A percentile compares a stretch with the other conserved stretches of the same genome.
Evolutionary conservation across 116 monocot species (phyloP).

Genomic region (Cymodocea nodosa): DNA sequence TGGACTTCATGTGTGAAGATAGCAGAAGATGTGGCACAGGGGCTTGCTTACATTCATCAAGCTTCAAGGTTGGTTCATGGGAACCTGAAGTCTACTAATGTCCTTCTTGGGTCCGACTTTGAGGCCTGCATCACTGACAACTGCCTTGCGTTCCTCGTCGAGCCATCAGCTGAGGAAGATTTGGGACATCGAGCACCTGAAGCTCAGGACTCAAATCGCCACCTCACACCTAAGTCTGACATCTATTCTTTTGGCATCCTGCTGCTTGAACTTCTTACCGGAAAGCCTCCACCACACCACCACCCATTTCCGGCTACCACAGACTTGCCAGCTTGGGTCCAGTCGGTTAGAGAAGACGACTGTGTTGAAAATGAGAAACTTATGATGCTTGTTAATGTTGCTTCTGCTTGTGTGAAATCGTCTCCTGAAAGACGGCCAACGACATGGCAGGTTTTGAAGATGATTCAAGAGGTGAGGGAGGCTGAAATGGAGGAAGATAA

Average conservation of each 20-base stretch:
- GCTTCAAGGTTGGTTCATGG: constrained; percentile 86
- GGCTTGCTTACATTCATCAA: constrained; percentile 90
- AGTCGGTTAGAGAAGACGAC: constrained; percentile 56
- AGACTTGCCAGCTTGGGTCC: constrained; percentile 56
- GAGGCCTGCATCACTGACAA: constrained; percentile 86
- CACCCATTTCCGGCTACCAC: constrained; percentile 20
- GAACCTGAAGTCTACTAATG: constrained; percentile 76
- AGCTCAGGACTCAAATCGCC: constrained; percentile 29
- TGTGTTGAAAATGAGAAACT: constrained; percentile 51
- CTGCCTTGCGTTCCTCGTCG: constrained; percentile 64
- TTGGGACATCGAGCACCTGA: constrained; percentile 70
- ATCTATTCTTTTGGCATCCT: constrained; percentile 90
- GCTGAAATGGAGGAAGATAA: constrained; percentile 24
- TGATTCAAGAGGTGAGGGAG: constrained; percentile 94
- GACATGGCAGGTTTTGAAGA: constrained; percentile 87
- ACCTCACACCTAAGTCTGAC: constrained; percentile 60
- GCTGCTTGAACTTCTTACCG: constrained; percentile 72
- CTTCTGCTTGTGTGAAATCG: constrained; percentile 37
- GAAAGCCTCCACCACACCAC: constrained; percentile 56
- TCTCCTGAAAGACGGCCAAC: constrained; percentile 75
- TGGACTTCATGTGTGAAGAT: constrained; percentile 99
- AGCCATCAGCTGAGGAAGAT: constrained; percentile 34
- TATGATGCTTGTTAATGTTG: constrained; percentile 64
- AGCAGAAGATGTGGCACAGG: constrained; percentile 84
- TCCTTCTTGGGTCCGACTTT: constrained; percentile 86